phyloP scores from a whole-genome alignment of 2,329 filamentous ascomycete genomes.

The Phialophora tarda region DNA sequence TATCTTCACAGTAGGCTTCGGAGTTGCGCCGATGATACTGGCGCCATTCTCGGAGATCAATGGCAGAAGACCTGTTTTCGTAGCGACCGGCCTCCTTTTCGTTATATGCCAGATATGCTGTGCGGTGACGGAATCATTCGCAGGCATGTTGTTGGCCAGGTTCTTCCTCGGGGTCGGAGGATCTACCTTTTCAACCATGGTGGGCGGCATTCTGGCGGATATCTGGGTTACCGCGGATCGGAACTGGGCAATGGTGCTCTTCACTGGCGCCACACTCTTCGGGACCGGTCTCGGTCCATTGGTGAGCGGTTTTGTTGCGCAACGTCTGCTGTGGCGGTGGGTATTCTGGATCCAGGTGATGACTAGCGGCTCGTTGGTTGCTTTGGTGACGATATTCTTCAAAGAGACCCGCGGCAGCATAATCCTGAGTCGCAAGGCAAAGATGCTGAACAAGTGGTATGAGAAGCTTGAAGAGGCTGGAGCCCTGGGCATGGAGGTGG shows the following conservation, averaged over 20 bases:
- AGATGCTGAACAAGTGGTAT: conserved; percentile 78
- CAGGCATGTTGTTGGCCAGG: conserved; percentile 72
- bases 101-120: conserved; percentile 70
- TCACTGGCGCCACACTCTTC: conserved; percentile 75
- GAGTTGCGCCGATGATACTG: conserved; percentile 81
- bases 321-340: conserved; percentile 78
- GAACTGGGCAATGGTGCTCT: conserved; percentile 89
- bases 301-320: conserved; percentile 70
- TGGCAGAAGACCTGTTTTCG: conserved; percentile 81
- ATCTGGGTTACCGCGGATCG: conserved; percentile 78
- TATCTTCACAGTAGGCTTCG: conserved; percentile 81
- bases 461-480: conserved; percentile 71
- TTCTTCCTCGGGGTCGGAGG: conserved; percentile 76
- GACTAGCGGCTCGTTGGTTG: conserved; percentile 66
- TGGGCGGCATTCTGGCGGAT: conserved; percentile 89
- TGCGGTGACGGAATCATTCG: conserved; percentile 70
- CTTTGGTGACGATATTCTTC: conserved; percentile 72
- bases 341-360: conserved; percentile 88
- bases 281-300: conserved; percentile 83
- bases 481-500: conserved; percentile 49
- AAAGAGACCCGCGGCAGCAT: conserved; percentile 83
- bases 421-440: conserved; percentile 76
- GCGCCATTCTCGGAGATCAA: conserved; percentile 89
- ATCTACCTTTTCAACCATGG: conserved; percentile 80
- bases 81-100: conserved; percentile 75